A percentile compares a stretch with the other conserved stretches of the same genome.
Conservation (phyloP, 2,329 filamentous ascomycete genomes). For the Fusarium piperis region DNA sequence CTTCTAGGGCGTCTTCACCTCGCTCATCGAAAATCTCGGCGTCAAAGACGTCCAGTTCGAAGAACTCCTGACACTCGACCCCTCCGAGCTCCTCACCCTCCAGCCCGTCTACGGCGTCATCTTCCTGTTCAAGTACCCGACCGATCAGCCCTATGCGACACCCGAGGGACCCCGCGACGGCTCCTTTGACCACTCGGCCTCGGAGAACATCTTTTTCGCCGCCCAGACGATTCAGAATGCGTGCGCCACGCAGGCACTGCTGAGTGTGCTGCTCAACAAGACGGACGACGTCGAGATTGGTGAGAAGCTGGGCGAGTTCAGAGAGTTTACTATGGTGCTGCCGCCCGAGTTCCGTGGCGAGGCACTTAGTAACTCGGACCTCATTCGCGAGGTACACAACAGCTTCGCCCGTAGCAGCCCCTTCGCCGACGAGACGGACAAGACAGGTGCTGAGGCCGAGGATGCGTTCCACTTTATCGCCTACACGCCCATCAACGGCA, state of each 20-base stretch:
- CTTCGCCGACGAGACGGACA: constrained; percentile 89
- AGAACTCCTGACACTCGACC: constrained; percentile 90
- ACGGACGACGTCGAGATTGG: constrained; percentile 77
- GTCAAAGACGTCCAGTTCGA: constrained; percentile 96
- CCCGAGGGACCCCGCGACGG: constrained; percentile 80
- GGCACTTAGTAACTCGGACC: constrained; percentile 69
- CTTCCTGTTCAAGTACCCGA: constrained; percentile 98
- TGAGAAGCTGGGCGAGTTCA: constrained; percentile 76
- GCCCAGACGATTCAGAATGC: constrained; percentile 98
- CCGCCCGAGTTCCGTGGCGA: constrained; percentile 76
- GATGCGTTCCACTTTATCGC: constrained; percentile 99
- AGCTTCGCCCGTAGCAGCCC: constrained; percentile 88
- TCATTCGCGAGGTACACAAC: constrained; percentile 85
- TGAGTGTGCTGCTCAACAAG: constrained; percentile 92
- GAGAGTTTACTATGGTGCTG: constrained; percentile 87
- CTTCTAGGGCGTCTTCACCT: constrained; percentile 89
- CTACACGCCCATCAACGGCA: constrained; percentile 83
- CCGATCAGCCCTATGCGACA: constrained; percentile 69
- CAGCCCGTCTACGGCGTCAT: constrained; percentile 93
- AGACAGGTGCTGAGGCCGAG: constrained; percentile 70
- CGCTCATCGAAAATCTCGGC: constrained; percentile 89
- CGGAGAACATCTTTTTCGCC: constrained; percentile 89
- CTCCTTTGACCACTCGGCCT: constrained; percentile 77
- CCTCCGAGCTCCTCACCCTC: constrained; percentile 74
- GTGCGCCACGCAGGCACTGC: constrained; percentile 93